These are phyloP conservation scores for Rhytidhysteron rufulum DNA, from an alignment of 2,329 filamentous ascomycete species.

Conservation along the genomic window DNA sequence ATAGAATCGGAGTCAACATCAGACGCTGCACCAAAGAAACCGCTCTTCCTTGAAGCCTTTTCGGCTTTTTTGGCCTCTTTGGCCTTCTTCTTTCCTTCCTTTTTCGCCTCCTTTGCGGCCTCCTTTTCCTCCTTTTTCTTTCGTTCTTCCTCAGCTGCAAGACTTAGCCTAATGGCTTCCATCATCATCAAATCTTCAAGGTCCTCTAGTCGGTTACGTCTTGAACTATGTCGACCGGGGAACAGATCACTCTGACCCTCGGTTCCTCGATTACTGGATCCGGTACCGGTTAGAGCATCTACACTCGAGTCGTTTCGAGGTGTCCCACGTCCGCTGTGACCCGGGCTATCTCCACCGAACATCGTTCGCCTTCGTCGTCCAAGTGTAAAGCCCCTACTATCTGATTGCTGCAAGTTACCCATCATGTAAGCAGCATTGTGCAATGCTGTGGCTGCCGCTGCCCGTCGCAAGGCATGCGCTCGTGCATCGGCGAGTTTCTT, in stretches of 20 bases:
- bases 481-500: slow-evolving; percentile 82
- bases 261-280: slow-evolving; percentile 21
- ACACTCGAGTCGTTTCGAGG: slow-evolving; percentile 36
- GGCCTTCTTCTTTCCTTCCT: slow-evolving; percentile 72
- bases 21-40: slow-evolving; percentile 59
- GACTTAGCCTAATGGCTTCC: slow-evolving; percentile 85
- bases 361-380: slow-evolving; percentile 48
- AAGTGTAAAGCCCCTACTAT: slow-evolving; percentile 48
- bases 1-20: slow-evolving; percentile 34
- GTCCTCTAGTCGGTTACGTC: slow-evolving; percentile 69
- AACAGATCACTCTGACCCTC: slow-evolving; percentile 35
- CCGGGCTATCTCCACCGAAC: slow-evolving; percentile 45
- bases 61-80: slow-evolving; percentile 63
- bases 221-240: slow-evolving; percentile 46
- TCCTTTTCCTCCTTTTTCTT: slow-evolving; percentile 81
- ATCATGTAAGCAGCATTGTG: slow-evolving; percentile 94
- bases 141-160: slow-evolving; percentile 93
- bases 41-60: slow-evolving; percentile 63
- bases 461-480: slow-evolving; percentile 77
- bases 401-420: slow-evolving; percentile 48
- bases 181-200: slow-evolving; percentile 98
- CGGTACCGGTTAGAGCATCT: slow-evolving; percentile 21
- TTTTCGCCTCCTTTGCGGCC: slow-evolving; percentile 76
- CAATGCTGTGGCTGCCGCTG: slow-evolving; percentile 87
- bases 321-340: slow-evolving; percentile 43